Evolutionary conservation across 148 eudicot species (phyloP).

Genomic region (Rhododendron ferrugineum): DNA sequence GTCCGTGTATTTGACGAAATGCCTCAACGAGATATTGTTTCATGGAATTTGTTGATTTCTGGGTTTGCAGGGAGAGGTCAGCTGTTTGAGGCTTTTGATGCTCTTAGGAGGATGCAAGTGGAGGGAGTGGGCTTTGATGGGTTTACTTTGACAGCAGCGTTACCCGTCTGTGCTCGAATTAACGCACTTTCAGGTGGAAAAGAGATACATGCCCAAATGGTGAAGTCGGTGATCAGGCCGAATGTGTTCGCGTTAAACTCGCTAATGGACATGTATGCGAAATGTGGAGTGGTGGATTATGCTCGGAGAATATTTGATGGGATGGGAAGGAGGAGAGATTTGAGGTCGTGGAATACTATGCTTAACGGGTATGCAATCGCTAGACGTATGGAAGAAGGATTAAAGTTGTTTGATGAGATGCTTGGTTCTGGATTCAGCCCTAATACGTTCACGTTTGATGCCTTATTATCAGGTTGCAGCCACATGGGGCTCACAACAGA

Average conservation of each 20-base stretch:
- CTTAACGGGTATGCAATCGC: constrained; percentile 33
- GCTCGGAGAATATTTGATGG: constrained; percentile 28
- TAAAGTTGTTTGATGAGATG: constrained; percentile 31
- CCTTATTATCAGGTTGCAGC: constrained; percentile 36
- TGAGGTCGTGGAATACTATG: constrained; percentile 33
- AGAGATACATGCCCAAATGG: constrained; percentile 39
- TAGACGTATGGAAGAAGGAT: constrained; percentile 24
- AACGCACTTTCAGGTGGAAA: constrained; percentile 27
- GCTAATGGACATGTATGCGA: constrained; percentile 42
- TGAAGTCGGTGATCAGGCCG: constrained; percentile 21
- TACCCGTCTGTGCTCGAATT: constrained; percentile 26
- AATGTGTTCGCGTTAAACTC: constrained; percentile 30
- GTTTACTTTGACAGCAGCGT: constrained; percentile 32
- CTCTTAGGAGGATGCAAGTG: constrained; percentile 33
- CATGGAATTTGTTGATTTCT: constrained; percentile 34
- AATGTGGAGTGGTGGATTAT: constrained; percentile 34
- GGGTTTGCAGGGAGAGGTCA: constrained; percentile 23
- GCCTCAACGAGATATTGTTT: constrained; percentile 33
- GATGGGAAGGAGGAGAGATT: constrained; percentile 27
- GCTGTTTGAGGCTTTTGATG: constrained; percentile 25
- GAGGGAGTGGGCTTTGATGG: constrained; percentile 33
- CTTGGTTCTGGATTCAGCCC: constrained; percentile 23
- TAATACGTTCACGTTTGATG: constrained; percentile 31
- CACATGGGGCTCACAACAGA: constrained; percentile 21
- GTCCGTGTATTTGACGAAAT: constrained; percentile 30